Conservation (phyloP, 192 early-diverging fungal species). For the Helicostylum pulchrum region DNA sequence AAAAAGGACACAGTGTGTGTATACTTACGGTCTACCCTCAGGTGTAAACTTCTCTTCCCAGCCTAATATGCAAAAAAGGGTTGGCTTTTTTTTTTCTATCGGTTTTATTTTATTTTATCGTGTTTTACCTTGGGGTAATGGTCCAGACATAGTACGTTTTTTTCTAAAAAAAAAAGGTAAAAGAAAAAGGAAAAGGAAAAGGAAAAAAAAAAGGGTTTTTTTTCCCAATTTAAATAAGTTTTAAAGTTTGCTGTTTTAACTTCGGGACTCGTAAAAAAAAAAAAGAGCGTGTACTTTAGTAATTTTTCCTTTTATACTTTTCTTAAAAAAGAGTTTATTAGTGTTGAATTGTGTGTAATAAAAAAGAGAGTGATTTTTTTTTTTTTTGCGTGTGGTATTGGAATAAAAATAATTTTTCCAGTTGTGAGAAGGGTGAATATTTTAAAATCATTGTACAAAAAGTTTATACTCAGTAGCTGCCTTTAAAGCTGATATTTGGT, state of each 20-base stretch:
- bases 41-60: constrained; percentile 24
- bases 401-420: not conserved
- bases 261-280: too few relatives aligned
- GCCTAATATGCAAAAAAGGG: constrained; percentile 2
- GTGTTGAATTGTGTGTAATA: not conserved
- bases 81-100: not conserved
- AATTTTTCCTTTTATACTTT: not conserved
- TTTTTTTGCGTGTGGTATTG: not conserved
- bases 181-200: constrained; percentile 5
- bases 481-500: constrained; percentile 68
- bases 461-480: constrained; percentile 33
- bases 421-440: not conserved
- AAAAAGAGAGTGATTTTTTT: constrained; percentile 4
- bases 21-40: constrained; percentile 23
- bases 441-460: constrained; percentile 6
- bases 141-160: constrained; percentile 3
- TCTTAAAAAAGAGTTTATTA: not conserved
- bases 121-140: constrained; percentile 20
- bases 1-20: not conserved
- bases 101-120: not conserved
- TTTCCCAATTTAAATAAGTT: not conserved
- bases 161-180: not conserved
- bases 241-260: not conserved
- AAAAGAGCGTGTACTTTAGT: too few relatives aligned
- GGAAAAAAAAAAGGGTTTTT: not conserved